Conservation (phyloP, 2,329 filamentous ascomycete species). For the Colletotrichum australisinense region DNA sequence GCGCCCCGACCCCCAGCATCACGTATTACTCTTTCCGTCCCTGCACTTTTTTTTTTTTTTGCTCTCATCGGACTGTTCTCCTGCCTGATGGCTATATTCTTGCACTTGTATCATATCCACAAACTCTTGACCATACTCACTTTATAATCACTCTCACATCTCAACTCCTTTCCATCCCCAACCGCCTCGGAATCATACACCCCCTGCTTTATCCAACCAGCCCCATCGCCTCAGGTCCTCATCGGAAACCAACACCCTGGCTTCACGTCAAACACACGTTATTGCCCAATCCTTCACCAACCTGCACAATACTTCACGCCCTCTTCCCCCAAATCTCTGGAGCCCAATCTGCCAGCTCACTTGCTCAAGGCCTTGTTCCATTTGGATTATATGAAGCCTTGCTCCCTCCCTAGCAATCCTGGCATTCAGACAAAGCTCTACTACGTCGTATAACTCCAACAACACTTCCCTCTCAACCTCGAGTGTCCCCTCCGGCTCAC, state of each 20-base stretch:
- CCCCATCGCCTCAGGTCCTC: slow-evolving; percentile 22
- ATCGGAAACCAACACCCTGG: slow-evolving; percentile 21
- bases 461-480: neutral
- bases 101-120: neutral
- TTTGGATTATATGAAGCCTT: slow-evolving; percentile 32
- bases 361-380: neutral
- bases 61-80: neutral
- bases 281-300: slow-evolving; percentile 31
- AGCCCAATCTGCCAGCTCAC: slow-evolving; percentile 4
- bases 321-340: neutral
- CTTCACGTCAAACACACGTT: slow-evolving; percentile 20
- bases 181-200: slow-evolving; percentile 16
- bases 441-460: slow-evolving; percentile 9
- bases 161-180: slow-evolving; percentile 1
- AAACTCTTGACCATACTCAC: slow-evolving; percentile 3
- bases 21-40: neutral
- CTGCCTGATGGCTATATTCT: slow-evolving; percentile 21
- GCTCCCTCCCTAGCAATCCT: slow-evolving; percentile 9
- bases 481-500: neutral
- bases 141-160: slow-evolving; percentile 19
- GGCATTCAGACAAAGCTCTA: neutral
- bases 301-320: slow-evolving; percentile 19
- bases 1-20: slow-evolving; percentile 21
- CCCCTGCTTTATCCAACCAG: slow-evolving; percentile 32
- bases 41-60: neutral